Conservation (phyloP, 169 alveolate species). For the Theileria parva region DNA sequence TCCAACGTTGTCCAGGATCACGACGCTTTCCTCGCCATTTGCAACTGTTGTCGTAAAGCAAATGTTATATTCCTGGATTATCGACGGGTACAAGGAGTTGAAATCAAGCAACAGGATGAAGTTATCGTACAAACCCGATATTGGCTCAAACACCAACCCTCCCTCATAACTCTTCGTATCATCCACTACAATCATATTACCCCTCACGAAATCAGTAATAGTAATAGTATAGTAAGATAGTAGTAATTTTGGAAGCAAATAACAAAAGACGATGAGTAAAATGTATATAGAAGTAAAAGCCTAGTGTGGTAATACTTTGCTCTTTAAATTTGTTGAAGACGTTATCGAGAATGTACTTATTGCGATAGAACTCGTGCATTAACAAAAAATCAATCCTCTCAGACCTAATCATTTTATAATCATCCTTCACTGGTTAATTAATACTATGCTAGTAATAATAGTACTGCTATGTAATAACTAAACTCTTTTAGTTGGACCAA, state of each 20-base stretch:
- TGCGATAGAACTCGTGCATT: slow-evolving; percentile 90
- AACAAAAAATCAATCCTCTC: slow-evolving; percentile 94
- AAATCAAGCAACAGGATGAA: slow-evolving; percentile 95
- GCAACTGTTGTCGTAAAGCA: slow-evolving; percentile 96
- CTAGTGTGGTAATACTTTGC: too few relatives aligned
- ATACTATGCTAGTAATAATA: background rate
- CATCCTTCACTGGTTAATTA: background rate
- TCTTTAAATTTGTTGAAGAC: slow-evolving; percentile 46
- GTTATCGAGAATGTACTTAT: slow-evolving; percentile 85
- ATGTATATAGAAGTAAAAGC: too few relatives aligned
- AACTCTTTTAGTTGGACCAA: too few relatives aligned
- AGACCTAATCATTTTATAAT: slow-evolving; percentile 83
- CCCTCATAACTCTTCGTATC: slow-evolving; percentile 85
- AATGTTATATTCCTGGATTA: slow-evolving; percentile 97
- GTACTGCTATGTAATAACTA: too few relatives aligned
- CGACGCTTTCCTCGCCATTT: slow-evolving; percentile 27
- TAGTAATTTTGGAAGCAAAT: too few relatives aligned
- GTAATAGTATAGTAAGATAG: too few relatives aligned
- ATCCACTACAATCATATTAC: background rate
- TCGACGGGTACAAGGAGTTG: slow-evolving; percentile 98
- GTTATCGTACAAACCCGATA: slow-evolving; percentile 94
- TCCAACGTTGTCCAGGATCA: slow-evolving; percentile 76
- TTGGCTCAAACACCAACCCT: slow-evolving; percentile 97
- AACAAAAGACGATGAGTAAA: too few relatives aligned
- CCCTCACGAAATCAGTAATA: too few relatives aligned